A percentile compares a stretch with the other conserved stretches of the same genome.
Conservation (phyloP, 2,329 filamentous ascomycete genomes). For the Verticillium zaregamsianum region DNA sequence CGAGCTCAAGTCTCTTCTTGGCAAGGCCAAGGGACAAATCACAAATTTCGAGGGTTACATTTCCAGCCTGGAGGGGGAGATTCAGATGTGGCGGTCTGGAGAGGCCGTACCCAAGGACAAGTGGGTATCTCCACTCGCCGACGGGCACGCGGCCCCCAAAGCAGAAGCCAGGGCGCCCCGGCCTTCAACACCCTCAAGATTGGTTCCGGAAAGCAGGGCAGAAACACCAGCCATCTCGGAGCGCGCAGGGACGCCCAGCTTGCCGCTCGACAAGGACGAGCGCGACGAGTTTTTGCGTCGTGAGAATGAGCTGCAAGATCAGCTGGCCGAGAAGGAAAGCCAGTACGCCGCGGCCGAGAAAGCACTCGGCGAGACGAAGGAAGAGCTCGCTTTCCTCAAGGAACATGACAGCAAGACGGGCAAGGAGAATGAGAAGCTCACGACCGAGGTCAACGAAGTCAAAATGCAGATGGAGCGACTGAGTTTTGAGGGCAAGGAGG, state of each 20-base stretch:
- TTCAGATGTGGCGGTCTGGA: slow-evolving; percentile 82
- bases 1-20: slow-evolving; percentile 88
- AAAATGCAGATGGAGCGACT: slow-evolving; percentile 97
- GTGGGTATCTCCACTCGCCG: slow-evolving; percentile 69
- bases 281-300: slow-evolving; percentile 91
- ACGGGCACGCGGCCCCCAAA: slow-evolving; percentile 24
- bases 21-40: slow-evolving; percentile 86
- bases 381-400: slow-evolving; percentile 80
- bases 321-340: slow-evolving; percentile 88
- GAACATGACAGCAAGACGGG: slow-evolving; percentile 78
- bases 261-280: slow-evolving; percentile 92
- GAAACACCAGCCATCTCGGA: slow-evolving; percentile 69
- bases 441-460: slow-evolving; percentile 82
- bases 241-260: slow-evolving; percentile 78
- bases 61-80: slow-evolving; percentile 74
- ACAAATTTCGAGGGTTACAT: slow-evolving; percentile 88
- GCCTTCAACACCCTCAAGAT: slow-evolving; percentile 48
- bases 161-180: slow-evolving; percentile 40
- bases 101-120: slow-evolving; percentile 84
- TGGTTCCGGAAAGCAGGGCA: slow-evolving; percentile 53
- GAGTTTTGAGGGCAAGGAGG: slow-evolving; percentile 94
- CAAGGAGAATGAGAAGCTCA: slow-evolving; percentile 87
- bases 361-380: slow-evolving; percentile 74
- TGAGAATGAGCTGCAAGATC: slow-evolving; percentile 96
- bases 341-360: slow-evolving; percentile 77